A percentile compares a stretch with the other conserved stretches of the same genome.
Evolutionary conservation across 208 protist genomes (phyloP).

Genomic region (Acanthamoeba polyphaga): DNA sequence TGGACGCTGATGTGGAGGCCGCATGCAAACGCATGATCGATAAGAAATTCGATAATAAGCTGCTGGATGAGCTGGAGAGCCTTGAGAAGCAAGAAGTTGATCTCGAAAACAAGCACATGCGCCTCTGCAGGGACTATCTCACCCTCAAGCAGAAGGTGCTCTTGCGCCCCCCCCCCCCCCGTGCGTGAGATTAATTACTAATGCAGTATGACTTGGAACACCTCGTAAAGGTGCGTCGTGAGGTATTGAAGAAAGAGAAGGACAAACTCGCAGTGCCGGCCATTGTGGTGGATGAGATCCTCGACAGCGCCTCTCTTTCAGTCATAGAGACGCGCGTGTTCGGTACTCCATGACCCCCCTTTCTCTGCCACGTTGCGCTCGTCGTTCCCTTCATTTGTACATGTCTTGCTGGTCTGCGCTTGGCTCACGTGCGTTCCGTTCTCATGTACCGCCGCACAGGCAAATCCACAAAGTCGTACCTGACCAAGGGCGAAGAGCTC

Average conservation of each 20-base stretch:
- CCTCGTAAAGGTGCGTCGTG: neutral
- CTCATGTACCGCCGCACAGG: neutral
- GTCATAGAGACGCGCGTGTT: slow-evolving; percentile 51
- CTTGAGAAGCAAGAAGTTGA: slow-evolving; percentile 51
- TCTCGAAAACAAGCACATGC: slow-evolving; percentile 27
- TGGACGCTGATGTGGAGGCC: neutral
- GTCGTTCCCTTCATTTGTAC: neutral
- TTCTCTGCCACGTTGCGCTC: too few species aligned
- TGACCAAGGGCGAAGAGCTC: slow-evolving; percentile 62
- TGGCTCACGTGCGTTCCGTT: neutral
- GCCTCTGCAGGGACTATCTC: slow-evolving; percentile 34
- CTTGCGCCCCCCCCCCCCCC: neutral
- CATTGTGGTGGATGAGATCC: neutral
- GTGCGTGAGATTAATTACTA: neutral
- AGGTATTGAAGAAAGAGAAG: slow-evolving; percentile 20
- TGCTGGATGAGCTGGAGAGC: slow-evolving; percentile 37
- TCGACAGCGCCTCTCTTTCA: slow-evolving; percentile 10
- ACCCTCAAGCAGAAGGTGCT: slow-evolving; percentile 26
- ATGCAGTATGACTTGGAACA: too few species aligned
- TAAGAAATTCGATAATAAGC: slow-evolving; percentile 44
- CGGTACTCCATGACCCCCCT: neutral
- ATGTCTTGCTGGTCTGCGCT: neutral
- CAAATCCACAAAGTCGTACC: slow-evolving; percentile 30
- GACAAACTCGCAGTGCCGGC: slow-evolving; percentile 1
- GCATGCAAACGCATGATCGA: slow-evolving; percentile 15